Evolutionary conservation across 2,329 filamentous ascomycete genomes (phyloP), one percentile per base, ranked within the genome.

Genomic region (Metarhizium anisopliae): DNA sequence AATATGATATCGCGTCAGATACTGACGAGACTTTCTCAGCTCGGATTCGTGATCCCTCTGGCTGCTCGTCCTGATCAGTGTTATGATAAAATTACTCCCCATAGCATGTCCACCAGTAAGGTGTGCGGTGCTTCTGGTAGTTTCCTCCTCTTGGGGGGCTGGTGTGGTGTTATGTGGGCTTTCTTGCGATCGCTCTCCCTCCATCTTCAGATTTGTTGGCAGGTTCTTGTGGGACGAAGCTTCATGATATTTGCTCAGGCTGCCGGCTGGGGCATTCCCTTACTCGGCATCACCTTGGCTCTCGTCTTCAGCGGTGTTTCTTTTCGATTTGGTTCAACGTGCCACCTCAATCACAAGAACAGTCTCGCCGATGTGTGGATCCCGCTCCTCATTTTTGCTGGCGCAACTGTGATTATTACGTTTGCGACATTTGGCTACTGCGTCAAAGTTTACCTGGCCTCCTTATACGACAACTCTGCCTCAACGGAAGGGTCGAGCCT

Each of bases 171-270:
- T 36, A 85, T 95, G 70, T 99, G 94, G 93, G 84, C 92, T 60
- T 95, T 96, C 68, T 80, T 96, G 58, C 85, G 94, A 60, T 89
- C 93, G 0, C 74, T 97, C 38, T 95, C 91, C 4, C 86, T 99
- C 64, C 94, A 99, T 71, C 83, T 99, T 30, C 94, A 97, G 71
- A 96, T 99, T 61, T 96, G 92, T 76, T 99, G 94, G 94, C 91
- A 97, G 70, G 80, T 95, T 38, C 84, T 93, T 7, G 89, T 95
- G 4, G 94, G 94, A 43, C 82, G 85, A 49, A 88, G 81, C 64
- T 97, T 96, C 72, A 96, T 96, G 84, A 90, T 90, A 77, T 81
- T 83, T 61, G 85, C 93, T 3, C 85, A 96, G 65, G 79, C 81
- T 16, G 74, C 85, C 8, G 94, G 94, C 59, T 96, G 93, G 89